Percentiles rank a stretch among this genome's conserved stretches.
Conservation (phyloP, 2,329 filamentous ascomycete species). For the Neonectria punicea region DNA sequence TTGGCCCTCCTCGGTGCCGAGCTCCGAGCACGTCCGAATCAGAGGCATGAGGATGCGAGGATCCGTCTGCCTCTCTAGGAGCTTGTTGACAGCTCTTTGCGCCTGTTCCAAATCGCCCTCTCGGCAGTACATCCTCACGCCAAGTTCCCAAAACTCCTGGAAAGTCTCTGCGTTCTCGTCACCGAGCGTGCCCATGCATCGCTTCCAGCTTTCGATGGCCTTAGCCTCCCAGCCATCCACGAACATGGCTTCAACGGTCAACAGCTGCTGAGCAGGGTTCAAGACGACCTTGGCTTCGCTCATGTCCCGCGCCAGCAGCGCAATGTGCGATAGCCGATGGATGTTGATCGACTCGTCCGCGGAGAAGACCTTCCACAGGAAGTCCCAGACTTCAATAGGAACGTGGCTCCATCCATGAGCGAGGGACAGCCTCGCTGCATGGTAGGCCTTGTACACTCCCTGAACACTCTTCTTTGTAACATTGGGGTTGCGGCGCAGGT, state of each 20-base stretch:
- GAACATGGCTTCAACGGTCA: conserved; percentile 76
- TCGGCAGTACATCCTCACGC: conserved; percentile 71
- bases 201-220: conserved; percentile 73
- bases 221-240: conserved; percentile 68
- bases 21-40: conserved; percentile 73
- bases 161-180: conserved; percentile 56
- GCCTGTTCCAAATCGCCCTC: conserved; percentile 69
- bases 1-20: conserved; percentile 56
- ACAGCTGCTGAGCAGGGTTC: conserved; percentile 67
- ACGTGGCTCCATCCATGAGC: conserved; percentile 62
- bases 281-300: conserved; percentile 66
- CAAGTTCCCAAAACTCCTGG: conserved; percentile 70
- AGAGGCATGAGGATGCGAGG: conserved; percentile 72
- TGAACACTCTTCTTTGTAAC: conserved; percentile 50
- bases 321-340: conserved; percentile 69
- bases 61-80: conserved; percentile 62
- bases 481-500: conserved; percentile 42
- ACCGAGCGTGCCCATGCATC: conserved; percentile 64
- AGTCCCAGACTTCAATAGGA: conserved; percentile 69
- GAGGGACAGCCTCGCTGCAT: conserved; percentile 56
- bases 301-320: conserved; percentile 73
- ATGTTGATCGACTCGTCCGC: conserved; percentile 60
- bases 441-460: conserved; percentile 62
- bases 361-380: conserved; percentile 73
- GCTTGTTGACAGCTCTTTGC: conserved; percentile 63